phyloP scores from a whole-genome alignment of 2,329 filamentous ascomycete genomes.

The Fusarium succisae region DNA sequence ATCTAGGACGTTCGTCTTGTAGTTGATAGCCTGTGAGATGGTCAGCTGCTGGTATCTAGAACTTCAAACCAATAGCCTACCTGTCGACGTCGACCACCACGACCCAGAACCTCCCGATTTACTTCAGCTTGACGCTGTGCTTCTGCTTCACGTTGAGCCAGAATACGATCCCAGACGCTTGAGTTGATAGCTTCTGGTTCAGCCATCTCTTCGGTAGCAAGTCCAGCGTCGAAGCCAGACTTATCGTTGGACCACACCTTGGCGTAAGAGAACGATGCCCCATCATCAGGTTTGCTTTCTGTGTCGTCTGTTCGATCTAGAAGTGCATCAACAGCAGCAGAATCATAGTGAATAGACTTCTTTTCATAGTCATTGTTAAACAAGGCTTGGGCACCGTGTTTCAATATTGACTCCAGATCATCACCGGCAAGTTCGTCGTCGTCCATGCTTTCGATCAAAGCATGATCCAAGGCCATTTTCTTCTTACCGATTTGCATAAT shows the following conservation, averaged over 20 bases:
- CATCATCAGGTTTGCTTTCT: slow-evolving; percentile 73
- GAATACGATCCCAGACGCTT: slow-evolving; percentile 89
- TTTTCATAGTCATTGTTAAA: slow-evolving; percentile 79
- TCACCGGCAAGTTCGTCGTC: slow-evolving; percentile 80
- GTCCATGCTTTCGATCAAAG: slow-evolving; percentile 92
- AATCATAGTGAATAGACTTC: slow-evolving; percentile 82
- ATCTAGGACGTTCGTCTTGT: slow-evolving; percentile 43
- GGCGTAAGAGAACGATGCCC: slow-evolving; percentile 88
- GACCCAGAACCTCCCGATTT: slow-evolving; percentile 79
- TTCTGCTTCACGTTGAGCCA: slow-evolving; percentile 81
- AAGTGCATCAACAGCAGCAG: slow-evolving; percentile 83
- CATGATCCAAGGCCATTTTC: slow-evolving; percentile 95
- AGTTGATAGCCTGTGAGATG: slow-evolving; percentile 47
- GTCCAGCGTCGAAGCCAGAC: slow-evolving; percentile 70
- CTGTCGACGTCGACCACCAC: slow-evolving; percentile 78
- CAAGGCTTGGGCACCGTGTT: slow-evolving; percentile 85
- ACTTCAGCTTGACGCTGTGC: slow-evolving; percentile 76
- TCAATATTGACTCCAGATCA: slow-evolving; percentile 87
- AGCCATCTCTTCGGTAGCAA: slow-evolving; percentile 62
- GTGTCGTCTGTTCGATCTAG: slow-evolving; percentile 88
- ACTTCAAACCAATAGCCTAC: slow-evolving; percentile 37
- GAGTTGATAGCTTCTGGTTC: slow-evolving; percentile 67
- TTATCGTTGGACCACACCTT: slow-evolving; percentile 91
- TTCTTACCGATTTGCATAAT: slow-evolving; percentile 95
- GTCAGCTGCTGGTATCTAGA: slow-evolving; percentile 23